A percentile compares a stretch with the other conserved stretches of the same genome.
phyloP scores from a whole-genome alignment of 139 green algal species.

The Spirogloea muscicola region DNA sequence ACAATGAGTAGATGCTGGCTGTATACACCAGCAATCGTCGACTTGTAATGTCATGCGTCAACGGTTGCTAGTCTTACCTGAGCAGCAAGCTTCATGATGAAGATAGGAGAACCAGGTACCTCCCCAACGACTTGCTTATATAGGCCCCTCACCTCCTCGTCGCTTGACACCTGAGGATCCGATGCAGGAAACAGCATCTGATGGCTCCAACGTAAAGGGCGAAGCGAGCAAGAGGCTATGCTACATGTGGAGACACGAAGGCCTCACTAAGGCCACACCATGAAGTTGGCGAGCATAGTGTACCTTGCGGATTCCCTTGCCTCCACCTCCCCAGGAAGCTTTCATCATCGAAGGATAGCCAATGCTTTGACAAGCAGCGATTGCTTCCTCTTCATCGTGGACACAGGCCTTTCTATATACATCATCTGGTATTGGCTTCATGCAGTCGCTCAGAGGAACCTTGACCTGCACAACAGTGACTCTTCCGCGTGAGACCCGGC shows the following conservation, averaged over 20 bases:
- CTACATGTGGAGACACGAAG: too few species aligned
- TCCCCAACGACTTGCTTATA: constrained; percentile 67
- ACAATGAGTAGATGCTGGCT: neutral
- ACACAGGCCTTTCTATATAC: constrained; percentile 60
- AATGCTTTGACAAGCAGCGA: constrained; percentile 69
- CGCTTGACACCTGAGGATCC: constrained; percentile 40
- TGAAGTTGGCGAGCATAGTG: too few species aligned
- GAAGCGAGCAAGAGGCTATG: too few species aligned
- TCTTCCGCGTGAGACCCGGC: too few species aligned
- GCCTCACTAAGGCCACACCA: neutral
- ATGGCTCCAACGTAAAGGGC: too few species aligned
- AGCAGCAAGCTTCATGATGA: constrained; percentile 89
- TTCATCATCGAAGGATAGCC: constrained; percentile 97
- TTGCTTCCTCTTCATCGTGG: constrained; percentile 27
- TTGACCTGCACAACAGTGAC: constrained; percentile 18
- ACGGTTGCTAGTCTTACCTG: neutral
- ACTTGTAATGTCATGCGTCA: neutral
- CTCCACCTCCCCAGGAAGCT: constrained; percentile 91
- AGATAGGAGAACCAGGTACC: constrained; percentile 92
- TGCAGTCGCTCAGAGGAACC: constrained; percentile 5
- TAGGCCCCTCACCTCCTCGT: constrained; percentile 61
- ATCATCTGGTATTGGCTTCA: constrained; percentile 62
- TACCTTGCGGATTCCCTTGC: constrained; percentile 92
- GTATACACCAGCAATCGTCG: neutral
- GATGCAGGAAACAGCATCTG: too few species aligned